Evolutionary conservation across 805 yeast species (phyloP).

Genomic region (Clavispora phyllophila): DNA sequence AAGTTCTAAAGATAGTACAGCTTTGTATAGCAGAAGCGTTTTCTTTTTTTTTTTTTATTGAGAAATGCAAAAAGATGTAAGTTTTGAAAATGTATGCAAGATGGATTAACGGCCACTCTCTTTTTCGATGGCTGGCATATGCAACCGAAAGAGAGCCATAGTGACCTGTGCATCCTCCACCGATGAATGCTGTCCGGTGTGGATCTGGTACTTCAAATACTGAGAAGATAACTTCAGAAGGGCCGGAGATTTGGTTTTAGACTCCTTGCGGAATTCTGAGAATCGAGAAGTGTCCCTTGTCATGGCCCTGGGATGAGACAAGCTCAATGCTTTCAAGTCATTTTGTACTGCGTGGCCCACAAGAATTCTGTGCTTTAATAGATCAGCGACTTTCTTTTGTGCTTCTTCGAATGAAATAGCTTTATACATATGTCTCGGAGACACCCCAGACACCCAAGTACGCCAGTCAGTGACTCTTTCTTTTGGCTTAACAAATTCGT

Average conservation of each 20-base stretch:
- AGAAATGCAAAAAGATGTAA: not conserved
- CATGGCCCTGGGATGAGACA: constrained; percentile 60
- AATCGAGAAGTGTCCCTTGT: constrained; percentile 74
- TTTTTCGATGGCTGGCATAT: constrained; percentile 58
- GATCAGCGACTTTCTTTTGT: constrained; percentile 35
- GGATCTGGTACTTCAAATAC: constrained; percentile 57
- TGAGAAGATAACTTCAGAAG: constrained; percentile 60
- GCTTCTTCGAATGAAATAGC: constrained; percentile 70
- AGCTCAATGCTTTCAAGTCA: constrained; percentile 62
- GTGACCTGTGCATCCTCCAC: constrained; percentile 89
- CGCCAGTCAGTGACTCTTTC: constrained; percentile 85
- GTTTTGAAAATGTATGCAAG: not conserved
- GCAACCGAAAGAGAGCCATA: constrained; percentile 68
- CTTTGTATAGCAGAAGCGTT: not conserved
- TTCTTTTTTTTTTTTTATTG: not conserved
- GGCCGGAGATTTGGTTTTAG: constrained; percentile 69
- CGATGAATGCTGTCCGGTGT: constrained; percentile 74
- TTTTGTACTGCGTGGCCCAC: constrained; percentile 86
- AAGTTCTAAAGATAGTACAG: too few relatives aligned
- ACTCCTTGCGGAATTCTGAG: constrained; percentile 50
- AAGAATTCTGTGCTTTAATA: constrained; percentile 43
- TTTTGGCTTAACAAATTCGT: constrained; percentile 68
- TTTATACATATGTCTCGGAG: constrained; percentile 59
- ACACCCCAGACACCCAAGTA: constrained; percentile 86
- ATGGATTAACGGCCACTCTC: not conserved